Percentiles rank a stretch among this genome's conserved stretches.
Evolutionary conservation across 495 filamentous ascomycete species (phyloP).

Genomic region (Tuber brumale): DNA sequence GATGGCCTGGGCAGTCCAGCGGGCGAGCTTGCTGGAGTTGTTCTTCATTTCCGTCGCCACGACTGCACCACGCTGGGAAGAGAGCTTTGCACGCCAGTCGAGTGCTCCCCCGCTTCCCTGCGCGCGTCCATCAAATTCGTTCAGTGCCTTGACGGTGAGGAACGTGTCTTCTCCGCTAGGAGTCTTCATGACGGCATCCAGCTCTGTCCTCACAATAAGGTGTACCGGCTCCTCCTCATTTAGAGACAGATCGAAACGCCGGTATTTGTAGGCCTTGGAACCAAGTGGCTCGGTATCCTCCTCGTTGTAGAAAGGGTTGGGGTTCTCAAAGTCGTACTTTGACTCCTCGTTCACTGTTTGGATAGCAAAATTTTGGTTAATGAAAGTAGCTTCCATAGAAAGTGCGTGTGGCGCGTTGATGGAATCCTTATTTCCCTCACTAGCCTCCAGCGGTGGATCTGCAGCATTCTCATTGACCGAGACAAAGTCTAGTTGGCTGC

Average conservation of each 20-base stretch:
- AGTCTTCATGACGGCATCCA: conserved; percentile 90
- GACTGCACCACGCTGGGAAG: conserved; percentile 86
- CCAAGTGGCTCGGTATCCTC: conserved; percentile 90
- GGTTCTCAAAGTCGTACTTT: conserved; percentile 74
- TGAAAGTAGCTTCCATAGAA: conserved; percentile 94
- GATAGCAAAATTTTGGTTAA: conserved; percentile 98
- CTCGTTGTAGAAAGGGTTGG: conserved; percentile 95
- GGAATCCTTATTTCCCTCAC: conserved; percentile 86
- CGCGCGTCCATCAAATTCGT: conserved; percentile 97
- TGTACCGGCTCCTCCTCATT: conserved; percentile 88
- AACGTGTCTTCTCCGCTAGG: conserved; percentile 81
- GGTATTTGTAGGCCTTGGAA: conserved; percentile 96
- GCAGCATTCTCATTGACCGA: conserved; percentile 99
- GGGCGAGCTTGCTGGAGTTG: conserved; percentile 93
- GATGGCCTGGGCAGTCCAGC: conserved; percentile 94
- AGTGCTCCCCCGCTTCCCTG: conserved; percentile 88
- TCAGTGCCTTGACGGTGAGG: conserved; percentile 87
- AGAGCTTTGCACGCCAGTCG: conserved; percentile 92
- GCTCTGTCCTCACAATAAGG: conserved; percentile 88
- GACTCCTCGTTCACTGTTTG: conserved; percentile 81
- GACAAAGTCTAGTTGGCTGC: conserved; percentile 87
- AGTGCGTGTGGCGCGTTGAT: conserved; percentile 88
- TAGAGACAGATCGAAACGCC: conserved; percentile 87
- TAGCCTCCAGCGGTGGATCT: conserved; percentile 82
- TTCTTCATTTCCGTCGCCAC: conserved; percentile 99